Conservation (phyloP, 768 basidiomycete species). For the Grammothele lineata region DNA sequence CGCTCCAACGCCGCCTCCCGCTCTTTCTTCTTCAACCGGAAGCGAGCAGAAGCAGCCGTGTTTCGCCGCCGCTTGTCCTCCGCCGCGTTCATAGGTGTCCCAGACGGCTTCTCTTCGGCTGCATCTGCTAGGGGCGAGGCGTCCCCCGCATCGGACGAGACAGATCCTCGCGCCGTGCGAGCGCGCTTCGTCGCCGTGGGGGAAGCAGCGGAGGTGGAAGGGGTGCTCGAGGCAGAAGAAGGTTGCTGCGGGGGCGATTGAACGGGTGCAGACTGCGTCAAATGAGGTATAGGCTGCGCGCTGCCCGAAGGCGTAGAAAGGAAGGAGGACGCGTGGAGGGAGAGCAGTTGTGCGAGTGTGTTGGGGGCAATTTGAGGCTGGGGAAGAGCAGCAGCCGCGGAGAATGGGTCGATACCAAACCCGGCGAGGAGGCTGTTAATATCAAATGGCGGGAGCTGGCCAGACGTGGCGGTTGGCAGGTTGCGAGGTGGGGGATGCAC, state of each 20-base stretch:
- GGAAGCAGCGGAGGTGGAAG: constrained; percentile 15
- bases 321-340: constrained; percentile 44
- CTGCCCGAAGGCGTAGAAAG: constrained; percentile 8
- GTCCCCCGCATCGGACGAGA: constrained; percentile 17
- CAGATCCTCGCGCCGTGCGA: constrained; percentile 34
- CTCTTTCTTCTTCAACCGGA: constrained; percentile 95
- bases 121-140: constrained; percentile 29
- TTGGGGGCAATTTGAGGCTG: constrained; percentile 33
- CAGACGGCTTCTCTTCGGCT: constrained; percentile 24
- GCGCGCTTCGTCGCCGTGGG: constrained; percentile 41
- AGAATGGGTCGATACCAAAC: constrained; percentile 43
- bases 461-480: constrained; percentile 21
- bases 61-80: constrained; percentile 95
- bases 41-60: constrained; percentile 89
- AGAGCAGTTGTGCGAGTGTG: constrained; percentile 68
- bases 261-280: constrained; percentile 12
- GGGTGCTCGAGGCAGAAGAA: constrained; percentile 22
- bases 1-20: constrained; percentile 85
- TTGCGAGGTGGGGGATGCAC: constrained; percentile 7
- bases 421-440: constrained; percentile 32
- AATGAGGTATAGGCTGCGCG: not conserved
- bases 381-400: constrained; percentile 25
- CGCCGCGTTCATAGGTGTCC: constrained; percentile 40
- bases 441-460: constrained; percentile 40
- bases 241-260: not conserved